Conservation (phyloP, 169 alveolate genomes). For the Eimeria necatrix region DNA sequence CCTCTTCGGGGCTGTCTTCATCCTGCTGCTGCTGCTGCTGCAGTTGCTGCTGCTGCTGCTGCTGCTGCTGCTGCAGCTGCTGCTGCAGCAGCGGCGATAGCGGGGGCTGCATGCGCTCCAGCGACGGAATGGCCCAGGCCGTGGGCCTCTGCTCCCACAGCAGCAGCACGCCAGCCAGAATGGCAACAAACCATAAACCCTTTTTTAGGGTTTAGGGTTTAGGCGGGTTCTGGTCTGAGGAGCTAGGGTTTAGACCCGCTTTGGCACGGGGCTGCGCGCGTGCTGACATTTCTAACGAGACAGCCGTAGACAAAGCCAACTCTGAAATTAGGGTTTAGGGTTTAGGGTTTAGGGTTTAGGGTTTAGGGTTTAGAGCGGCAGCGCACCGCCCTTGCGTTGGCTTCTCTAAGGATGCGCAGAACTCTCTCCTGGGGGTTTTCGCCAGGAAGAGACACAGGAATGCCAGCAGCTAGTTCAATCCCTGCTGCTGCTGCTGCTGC, state of each 20-base stretch:
- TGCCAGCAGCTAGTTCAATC: background rate
- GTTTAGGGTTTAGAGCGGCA: background rate
- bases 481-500: background rate
- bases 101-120: background rate
- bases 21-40: background rate
- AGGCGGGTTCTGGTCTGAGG: too few relatives aligned
- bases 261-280: too few relatives aligned
- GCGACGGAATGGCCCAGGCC: slow-evolving; percentile 8
- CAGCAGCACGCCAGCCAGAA: background rate
- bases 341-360: too few relatives aligned
- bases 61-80: background rate
- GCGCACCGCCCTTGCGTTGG: slow-evolving; percentile 3
- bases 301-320: too few relatives aligned
- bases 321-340: too few relatives aligned
- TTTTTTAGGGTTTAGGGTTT: too few relatives aligned
- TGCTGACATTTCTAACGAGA: too few relatives aligned
- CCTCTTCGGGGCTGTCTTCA: slow-evolving; percentile 6
- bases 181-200: too few relatives aligned
- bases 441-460: slow-evolving; percentile 34
- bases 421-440: slow-evolving; percentile 5
- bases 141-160: background rate
- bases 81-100: background rate
- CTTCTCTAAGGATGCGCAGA: slow-evolving; percentile 20
- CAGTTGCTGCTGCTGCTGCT: background rate
- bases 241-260: too few relatives aligned